A percentile compares a stretch with the other conserved stretches of the same genome.
Evolutionary conservation across 192 early-diverging fungal genomes (phyloP).

Genomic region (Coemansia sp.): DNA sequence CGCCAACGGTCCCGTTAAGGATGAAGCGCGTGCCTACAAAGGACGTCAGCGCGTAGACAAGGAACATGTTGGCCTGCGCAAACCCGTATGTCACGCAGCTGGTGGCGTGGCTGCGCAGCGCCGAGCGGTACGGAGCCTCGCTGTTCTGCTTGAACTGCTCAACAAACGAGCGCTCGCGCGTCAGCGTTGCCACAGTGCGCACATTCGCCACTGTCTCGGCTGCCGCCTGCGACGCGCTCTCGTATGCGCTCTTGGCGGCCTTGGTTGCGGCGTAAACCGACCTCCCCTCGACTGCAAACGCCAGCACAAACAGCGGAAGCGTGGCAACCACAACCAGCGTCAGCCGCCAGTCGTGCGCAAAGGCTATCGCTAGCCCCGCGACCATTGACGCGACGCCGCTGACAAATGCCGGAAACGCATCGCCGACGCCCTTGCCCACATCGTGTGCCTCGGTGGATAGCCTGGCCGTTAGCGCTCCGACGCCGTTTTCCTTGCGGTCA

Average conservation of each 20-base stretch:
- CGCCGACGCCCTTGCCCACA: slow-evolving; percentile 60
- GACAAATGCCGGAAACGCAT: slow-evolving; percentile 40
- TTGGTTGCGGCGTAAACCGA: slow-evolving; percentile 53
- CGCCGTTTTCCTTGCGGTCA: slow-evolving; percentile 74
- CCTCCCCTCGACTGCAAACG: slow-evolving; percentile 36
- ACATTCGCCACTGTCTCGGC: slow-evolving; percentile 84
- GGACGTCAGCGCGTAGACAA: slow-evolving; percentile 75
- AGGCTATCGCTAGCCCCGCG: slow-evolving; percentile 66
- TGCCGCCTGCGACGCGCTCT: slow-evolving; percentile 78
- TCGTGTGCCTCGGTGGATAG: slow-evolving; percentile 81
- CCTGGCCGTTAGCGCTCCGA: slow-evolving; percentile 78
- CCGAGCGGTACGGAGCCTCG: slow-evolving; percentile 68
- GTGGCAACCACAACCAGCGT: slow-evolving; percentile 73
- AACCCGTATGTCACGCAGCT: slow-evolving; percentile 76
- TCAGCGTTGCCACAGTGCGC: slow-evolving; percentile 83
- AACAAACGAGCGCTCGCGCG: slow-evolving; percentile 72
- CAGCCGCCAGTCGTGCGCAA: slow-evolving; percentile 77
- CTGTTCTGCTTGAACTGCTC: slow-evolving; percentile 64
- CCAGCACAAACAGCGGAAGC: slow-evolving; percentile 61
- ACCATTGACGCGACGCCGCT: slow-evolving; percentile 25
- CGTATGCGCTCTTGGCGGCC: slow-evolving; percentile 73
- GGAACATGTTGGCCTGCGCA: slow-evolving; percentile 71
- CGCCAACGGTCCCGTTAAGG: slow-evolving; percentile 49
- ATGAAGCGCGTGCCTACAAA: slow-evolving; percentile 73
- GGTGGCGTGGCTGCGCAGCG: slow-evolving; percentile 64